Base-by-base conservation (phyloP, 1,284 basidiomycete species). In the Moesziomyces sp. region DNA sequence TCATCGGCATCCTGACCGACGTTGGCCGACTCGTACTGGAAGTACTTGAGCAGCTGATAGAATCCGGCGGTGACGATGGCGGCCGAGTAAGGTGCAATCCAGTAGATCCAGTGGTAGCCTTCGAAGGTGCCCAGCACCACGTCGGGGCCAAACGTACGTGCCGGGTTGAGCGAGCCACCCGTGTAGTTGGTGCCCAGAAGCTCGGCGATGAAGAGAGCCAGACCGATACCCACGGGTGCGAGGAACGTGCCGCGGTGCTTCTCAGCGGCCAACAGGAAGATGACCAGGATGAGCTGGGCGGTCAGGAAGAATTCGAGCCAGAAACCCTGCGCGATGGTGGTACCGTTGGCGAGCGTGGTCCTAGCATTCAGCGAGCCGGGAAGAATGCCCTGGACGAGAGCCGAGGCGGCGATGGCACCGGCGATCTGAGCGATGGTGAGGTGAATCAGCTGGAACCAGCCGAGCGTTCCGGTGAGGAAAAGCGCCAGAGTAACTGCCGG, bases 281-380 rank as follows among this genome's bases (percentile, higher is more conserved):
- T 80, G 28, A 77, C 76, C 24, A 85, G 75, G 42, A 83, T 77
- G 21, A 87, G 82, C 74, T 86, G 79, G 6, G 85, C 76, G 5
- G 86, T 86, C 53, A 87, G 78, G 83, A 87, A 86, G 77, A 86
- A 84, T 75, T 87, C 86, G 44, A 86, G 58, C 61, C 80, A 82
- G 44, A 84, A 62, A 5, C 82, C 83, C 35, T 81, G 77, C 0
- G 58, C 76, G 14, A 77, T 51, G 23, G 35, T 73, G 42, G 82
- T 77, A 5, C 83, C 82, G 26, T 61, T 52, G 10, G 83, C 78
- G 1, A 87, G 81, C 8, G 79, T 83, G 0, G 86, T 86, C 11
- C 82, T 76, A 5, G 85, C 84, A 40, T 83, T 84, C 13, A 85
- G 73, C 1, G 81, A 73, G 3, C 85, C 85, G 8, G 86, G 85